Percentiles rank a stretch among this genome's conserved stretches.
Evolutionary conservation across 2,329 filamentous ascomycete genomes (phyloP).

Genomic region (Phaeosphaeriaceae sp.): DNA sequence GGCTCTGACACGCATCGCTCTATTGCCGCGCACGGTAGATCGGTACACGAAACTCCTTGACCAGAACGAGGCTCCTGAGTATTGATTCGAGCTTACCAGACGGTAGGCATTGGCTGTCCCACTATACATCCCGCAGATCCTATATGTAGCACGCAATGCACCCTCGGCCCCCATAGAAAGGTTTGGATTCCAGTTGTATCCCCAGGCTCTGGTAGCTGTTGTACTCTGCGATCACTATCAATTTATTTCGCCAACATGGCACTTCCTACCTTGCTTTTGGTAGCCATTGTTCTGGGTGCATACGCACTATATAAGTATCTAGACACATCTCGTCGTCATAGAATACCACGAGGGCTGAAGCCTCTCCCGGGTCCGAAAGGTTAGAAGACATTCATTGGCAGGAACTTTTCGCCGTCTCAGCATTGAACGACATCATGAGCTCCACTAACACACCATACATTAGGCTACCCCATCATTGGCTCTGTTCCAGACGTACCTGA

Average conservation of each 20-base stretch:
- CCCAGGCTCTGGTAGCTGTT: slow-evolving; percentile 13
- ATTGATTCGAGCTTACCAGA: slow-evolving; percentile 20
- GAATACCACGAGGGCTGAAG: slow-evolving; percentile 45
- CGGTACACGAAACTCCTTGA: slow-evolving; percentile 30
- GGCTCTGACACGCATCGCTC: slow-evolving; percentile 27
- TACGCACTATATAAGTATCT: slow-evolving; percentile 41
- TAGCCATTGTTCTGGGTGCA: slow-evolving; percentile 28
- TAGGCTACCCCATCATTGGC: slow-evolving; percentile 53
- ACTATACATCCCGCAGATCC: slow-evolving; percentile 20
- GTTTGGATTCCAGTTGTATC: slow-evolving; percentile 15
- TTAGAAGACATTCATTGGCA: slow-evolving; percentile 23
- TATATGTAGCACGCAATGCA: slow-evolving; percentile 39
- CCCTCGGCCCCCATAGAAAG: slow-evolving; percentile 12
- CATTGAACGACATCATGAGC: not conserved
- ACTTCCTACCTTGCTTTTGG: slow-evolving; percentile 34
- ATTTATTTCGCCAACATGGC: slow-evolving; percentile 36
- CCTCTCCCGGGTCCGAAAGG: slow-evolving; percentile 51
- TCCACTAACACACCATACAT: slow-evolving; percentile 15
- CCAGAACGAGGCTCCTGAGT: slow-evolving; percentile 8
- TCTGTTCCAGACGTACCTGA: slow-evolving; percentile 53
- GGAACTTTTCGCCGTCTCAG: not conserved
- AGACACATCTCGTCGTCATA: slow-evolving; percentile 31
- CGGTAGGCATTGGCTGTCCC: slow-evolving; percentile 21
- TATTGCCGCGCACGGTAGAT: slow-evolving; percentile 22
- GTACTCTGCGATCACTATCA: slow-evolving; percentile 7